A percentile compares a stretch with the other conserved stretches of the same genome.
phyloP scores from a whole-genome alignment of 345 rosid genomes.

The Eucalyptus polyanthemos region DNA sequence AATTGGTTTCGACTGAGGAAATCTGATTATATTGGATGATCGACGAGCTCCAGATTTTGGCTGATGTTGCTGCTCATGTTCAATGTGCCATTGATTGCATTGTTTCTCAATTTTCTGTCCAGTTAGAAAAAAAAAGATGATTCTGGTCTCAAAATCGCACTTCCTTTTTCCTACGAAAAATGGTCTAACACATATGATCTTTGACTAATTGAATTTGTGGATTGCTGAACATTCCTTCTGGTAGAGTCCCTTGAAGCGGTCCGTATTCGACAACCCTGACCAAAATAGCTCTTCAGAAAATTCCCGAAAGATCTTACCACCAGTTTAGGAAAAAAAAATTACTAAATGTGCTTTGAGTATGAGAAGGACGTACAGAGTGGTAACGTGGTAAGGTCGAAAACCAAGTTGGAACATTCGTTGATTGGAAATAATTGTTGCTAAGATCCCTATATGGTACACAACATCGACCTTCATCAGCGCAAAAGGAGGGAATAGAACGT shows the following conservation, averaged over 20 bases:
- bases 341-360: background rate
- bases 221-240: constrained; percentile 41
- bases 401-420: constrained; percentile 67
- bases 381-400: constrained; percentile 72
- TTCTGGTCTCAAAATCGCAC: background rate
- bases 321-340: background rate
- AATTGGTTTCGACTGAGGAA: constrained; percentile 45
- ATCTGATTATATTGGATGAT: constrained; percentile 63
- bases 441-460: constrained; percentile 48
- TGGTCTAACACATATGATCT: constrained; percentile 1
- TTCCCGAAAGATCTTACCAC: background rate
- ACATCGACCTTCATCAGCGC: background rate
- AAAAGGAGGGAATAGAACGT: background rate
- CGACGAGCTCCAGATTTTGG: constrained; percentile 41
- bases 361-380: constrained; percentile 53
- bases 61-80: constrained; percentile 46
- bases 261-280: constrained; percentile 62
- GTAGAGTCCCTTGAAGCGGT: constrained; percentile 54
- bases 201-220: constrained; percentile 78
- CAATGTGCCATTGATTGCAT: constrained; percentile 50
- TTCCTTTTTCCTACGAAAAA: background rate
- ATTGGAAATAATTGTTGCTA: constrained; percentile 67
- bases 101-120: constrained; percentile 56
- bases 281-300: background rate
- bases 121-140: background rate